phyloP scores from a whole-genome alignment of 306 rosid species.

The Pyrus pyrifolia region DNA sequence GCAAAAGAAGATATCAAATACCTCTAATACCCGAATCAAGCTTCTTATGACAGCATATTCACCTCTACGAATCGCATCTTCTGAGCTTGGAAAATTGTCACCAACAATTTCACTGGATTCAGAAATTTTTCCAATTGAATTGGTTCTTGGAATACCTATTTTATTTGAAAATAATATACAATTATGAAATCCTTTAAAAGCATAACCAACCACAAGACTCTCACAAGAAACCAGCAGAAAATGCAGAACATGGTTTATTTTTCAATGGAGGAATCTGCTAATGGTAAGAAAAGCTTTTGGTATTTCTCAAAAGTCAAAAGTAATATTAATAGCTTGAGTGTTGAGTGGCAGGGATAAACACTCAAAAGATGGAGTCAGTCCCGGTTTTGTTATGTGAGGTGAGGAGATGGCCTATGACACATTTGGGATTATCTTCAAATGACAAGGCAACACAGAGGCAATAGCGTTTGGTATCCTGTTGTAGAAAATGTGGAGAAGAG shows the following conservation, averaged over 20 bases:
- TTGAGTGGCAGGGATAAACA: too few species aligned
- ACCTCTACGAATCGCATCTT: constrained; percentile 86
- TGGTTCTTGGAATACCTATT: constrained; percentile 73
- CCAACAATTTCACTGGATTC: constrained; percentile 42
- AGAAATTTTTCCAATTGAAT: constrained; percentile 66
- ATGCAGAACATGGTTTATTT: not conserved
- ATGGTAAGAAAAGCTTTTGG: not conserved
- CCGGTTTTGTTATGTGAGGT: too few species aligned
- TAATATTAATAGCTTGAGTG: not conserved
- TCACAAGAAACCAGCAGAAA: not conserved
- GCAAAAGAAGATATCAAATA: constrained; percentile 23
- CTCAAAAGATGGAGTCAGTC: too few species aligned
- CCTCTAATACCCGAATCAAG: constrained; percentile 88
- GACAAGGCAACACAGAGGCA: not conserved
- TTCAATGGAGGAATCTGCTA: not conserved
- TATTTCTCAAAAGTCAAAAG: not conserved
- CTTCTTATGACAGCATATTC: constrained; percentile 88
- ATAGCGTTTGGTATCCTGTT: not conserved
- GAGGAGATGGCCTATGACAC: not conserved
- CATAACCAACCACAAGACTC: not conserved
- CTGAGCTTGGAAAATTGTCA: constrained; percentile 63
- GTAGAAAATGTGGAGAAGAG: not conserved
- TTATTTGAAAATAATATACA: constrained; percentile 18
- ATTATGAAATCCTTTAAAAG: not conserved
- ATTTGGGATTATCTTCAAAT: not conserved